phyloP scores from a whole-genome alignment of 768 basidiomycete genomes.

The Tricholoma sp. region DNA sequence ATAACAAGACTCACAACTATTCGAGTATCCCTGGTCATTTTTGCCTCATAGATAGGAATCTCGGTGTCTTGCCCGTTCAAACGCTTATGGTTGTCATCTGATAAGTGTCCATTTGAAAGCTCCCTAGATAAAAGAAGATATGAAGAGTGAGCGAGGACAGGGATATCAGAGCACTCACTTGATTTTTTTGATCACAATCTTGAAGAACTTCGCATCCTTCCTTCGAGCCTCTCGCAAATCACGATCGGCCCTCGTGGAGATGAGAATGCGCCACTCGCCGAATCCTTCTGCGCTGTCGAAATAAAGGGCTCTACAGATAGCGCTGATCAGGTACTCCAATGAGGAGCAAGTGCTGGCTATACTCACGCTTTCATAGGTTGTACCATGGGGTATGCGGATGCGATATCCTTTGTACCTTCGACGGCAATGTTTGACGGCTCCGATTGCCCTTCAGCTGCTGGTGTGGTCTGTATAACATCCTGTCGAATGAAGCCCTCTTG shows the following conservation, averaged over 20 bases:
- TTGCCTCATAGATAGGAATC: slow-evolving; percentile 65
- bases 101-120: slow-evolving; percentile 66
- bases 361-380: slow-evolving; percentile 52
- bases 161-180: slow-evolving; percentile 33
- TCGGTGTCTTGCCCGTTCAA: slow-evolving; percentile 39
- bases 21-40: slow-evolving; percentile 50
- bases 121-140: slow-evolving; percentile 36
- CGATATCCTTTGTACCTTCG: neutral
- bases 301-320: slow-evolving; percentile 37
- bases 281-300: slow-evolving; percentile 57
- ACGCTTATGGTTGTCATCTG: slow-evolving; percentile 61
- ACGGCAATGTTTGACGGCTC: neutral
- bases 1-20: slow-evolving; percentile 36
- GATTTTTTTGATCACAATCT: slow-evolving; percentile 63
- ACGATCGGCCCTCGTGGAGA: slow-evolving; percentile 44
- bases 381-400: slow-evolving; percentile 37
- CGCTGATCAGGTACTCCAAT: neutral
- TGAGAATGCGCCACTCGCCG: slow-evolving; percentile 59
- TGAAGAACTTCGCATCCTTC: slow-evolving; percentile 41
- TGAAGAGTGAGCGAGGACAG: neutral
- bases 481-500: slow-evolving; percentile 12
- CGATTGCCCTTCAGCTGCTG: neutral
- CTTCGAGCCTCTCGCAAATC: slow-evolving; percentile 44
- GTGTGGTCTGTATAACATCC: neutral
- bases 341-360: neutral